A percentile compares a stretch with the other conserved stretches of the same genome.
Conservation (phyloP, 129 eudicot genomes). For the Dittrichia graveolens region DNA sequence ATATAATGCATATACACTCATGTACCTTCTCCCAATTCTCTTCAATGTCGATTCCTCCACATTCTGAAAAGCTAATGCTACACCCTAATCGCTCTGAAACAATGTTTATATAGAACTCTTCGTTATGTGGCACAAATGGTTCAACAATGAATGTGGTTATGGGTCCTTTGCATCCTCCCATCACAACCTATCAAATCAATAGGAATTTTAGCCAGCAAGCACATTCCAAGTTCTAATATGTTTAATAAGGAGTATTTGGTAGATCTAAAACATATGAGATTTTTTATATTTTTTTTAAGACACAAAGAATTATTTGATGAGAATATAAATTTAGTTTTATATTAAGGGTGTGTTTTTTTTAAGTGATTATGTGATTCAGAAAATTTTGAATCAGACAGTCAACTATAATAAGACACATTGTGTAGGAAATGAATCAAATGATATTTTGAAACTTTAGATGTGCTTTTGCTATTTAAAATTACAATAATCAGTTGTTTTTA, state of each 20-base stretch:
- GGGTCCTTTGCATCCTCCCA: slow-evolving; percentile 97
- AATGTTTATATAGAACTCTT: slow-evolving; percentile 80
- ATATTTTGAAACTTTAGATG: background rate
- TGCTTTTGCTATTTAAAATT: background rate
- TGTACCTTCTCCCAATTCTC: slow-evolving; percentile 98
- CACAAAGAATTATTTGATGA: background rate
- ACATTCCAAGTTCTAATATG: background rate
- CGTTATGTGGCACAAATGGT: slow-evolving; percentile 87
- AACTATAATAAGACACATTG: background rate
- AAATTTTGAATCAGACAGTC: background rate
- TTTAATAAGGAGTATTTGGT: background rate
- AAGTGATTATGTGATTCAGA: background rate
- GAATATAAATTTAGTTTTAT: background rate
- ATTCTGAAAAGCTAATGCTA: slow-evolving; percentile 94
- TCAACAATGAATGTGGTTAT: slow-evolving; percentile 94
- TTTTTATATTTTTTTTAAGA: background rate
- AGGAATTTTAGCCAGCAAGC: background rate
- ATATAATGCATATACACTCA: slow-evolving; percentile 11
- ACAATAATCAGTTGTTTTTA: background rate
- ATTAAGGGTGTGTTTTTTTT: background rate
- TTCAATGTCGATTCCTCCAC: slow-evolving; percentile 97
- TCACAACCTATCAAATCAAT: slow-evolving; percentile 65
- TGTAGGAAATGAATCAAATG: background rate
- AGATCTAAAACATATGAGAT: background rate
- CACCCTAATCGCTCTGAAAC: slow-evolving; percentile 91